Conservation (phyloP, 306 rosid genomes). For the Cajanus cajan region DNA sequence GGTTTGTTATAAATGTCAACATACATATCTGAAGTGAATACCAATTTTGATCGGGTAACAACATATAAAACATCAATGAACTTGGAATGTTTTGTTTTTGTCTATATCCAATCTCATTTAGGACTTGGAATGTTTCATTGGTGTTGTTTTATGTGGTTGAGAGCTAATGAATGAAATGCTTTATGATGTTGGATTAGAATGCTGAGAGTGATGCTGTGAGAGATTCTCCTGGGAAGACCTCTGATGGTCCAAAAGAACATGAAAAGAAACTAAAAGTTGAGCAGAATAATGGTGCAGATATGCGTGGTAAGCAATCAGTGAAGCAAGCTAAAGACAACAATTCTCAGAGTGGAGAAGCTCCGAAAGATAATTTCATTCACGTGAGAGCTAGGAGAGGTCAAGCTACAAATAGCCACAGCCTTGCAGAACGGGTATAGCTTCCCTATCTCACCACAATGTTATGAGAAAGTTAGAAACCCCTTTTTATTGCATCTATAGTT, state of each 20-base stretch:
- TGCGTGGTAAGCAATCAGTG: slow-evolving; percentile 57
- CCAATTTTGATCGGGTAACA: not conserved
- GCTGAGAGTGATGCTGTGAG: slow-evolving; percentile 58
- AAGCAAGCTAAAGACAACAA: slow-evolving; percentile 69
- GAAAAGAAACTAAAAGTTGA: slow-evolving; percentile 68
- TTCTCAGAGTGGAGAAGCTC: slow-evolving; percentile 66
- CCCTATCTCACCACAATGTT: slow-evolving; percentile 15
- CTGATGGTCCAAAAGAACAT: slow-evolving; percentile 54
- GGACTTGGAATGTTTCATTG: slow-evolving; percentile 22
- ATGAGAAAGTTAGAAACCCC: not conserved
- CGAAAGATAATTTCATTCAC: slow-evolving; percentile 86
- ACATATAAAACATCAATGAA: no score
- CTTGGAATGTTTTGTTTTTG: not conserved
- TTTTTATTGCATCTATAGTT: not conserved
- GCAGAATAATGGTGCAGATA: slow-evolving; percentile 48
- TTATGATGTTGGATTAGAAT: slow-evolving; percentile 46
- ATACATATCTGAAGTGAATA: not conserved
- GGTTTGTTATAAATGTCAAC: not conserved
- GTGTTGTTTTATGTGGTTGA: slow-evolving; percentile 21
- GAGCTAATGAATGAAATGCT: slow-evolving; percentile 34
- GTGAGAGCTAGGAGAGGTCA: slow-evolving; percentile 99
- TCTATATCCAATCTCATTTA: slow-evolving; percentile 6
- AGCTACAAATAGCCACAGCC: slow-evolving; percentile 99
- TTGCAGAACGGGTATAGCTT: slow-evolving; percentile 88
- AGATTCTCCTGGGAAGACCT: slow-evolving; percentile 63